Evolutionary conservation across 2,329 filamentous ascomycete species (phyloP).

Genomic region (Ophiobolus disseminans): DNA sequence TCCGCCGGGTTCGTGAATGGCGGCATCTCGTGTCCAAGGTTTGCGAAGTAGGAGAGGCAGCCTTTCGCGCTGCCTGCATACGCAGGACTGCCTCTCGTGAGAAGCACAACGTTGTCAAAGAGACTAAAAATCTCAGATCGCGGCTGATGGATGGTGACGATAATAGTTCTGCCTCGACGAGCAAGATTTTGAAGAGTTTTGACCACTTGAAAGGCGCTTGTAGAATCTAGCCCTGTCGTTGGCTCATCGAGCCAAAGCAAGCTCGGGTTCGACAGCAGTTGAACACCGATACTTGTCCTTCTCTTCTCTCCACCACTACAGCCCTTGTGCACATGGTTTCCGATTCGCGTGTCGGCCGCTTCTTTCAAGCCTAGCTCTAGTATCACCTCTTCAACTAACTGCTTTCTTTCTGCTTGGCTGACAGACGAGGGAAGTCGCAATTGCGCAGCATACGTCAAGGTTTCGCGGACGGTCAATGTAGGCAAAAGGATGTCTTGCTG

Average conservation of each 20-base stretch:
- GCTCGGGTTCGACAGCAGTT: conserved; percentile 79
- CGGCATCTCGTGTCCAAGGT: conserved; percentile 67
- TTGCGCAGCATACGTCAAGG: conserved; percentile 74
- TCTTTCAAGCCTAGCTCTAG: conserved; percentile 77
- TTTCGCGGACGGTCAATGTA: conserved; percentile 77
- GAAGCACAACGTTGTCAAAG: conserved; percentile 74
- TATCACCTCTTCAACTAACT: conserved; percentile 78
- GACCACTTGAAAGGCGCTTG: conserved; percentile 76
- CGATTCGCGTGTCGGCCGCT: conserved; percentile 76
- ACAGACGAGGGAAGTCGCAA: conserved; percentile 71
- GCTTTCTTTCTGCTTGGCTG: conserved; percentile 63
- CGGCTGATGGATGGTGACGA: conserved; percentile 79
- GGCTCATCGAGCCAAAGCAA: conserved; percentile 81
- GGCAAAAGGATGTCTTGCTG: conserved; percentile 78
- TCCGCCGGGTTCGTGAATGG: conserved; percentile 81
- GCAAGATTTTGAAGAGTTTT: conserved; percentile 73
- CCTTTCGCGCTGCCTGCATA: conserved; percentile 68
- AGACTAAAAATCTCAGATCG: conserved; percentile 80
- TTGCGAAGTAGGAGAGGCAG: conserved; percentile 70
- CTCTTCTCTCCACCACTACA: conserved; percentile 83
- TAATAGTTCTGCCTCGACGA: conserved; percentile 71
- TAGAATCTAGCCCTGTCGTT: conserved; percentile 78
- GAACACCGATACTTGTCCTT: conserved; percentile 77
- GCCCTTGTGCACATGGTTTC: conserved; percentile 73
- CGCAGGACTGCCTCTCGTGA: conserved; percentile 71